A percentile compares a stretch with the other conserved stretches of the same genome.
Evolutionary conservation across 2,329 filamentous ascomycete species (phyloP).

Genomic region (Pseudogymnoascus sp.): DNA sequence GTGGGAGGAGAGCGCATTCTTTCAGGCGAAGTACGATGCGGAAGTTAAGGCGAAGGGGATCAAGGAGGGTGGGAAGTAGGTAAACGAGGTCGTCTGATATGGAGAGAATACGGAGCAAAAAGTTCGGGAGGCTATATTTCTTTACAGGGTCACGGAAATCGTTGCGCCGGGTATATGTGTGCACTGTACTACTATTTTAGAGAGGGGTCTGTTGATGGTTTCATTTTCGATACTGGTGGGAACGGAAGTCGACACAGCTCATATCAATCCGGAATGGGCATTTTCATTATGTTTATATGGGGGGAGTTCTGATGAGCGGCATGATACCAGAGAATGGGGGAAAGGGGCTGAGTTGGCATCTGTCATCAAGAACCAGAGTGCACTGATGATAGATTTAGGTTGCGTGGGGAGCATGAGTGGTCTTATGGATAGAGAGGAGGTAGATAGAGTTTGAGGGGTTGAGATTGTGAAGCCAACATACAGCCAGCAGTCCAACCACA

Average conservation of each 20-base stretch:
- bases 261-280: background rate
- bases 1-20: constrained; percentile 18
- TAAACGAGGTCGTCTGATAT: background rate
- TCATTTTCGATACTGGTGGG: background rate
- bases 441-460: background rate
- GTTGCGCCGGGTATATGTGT: background rate
- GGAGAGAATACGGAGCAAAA: background rate
- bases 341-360: too few relatives aligned
- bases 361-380: too few relatives aligned
- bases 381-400: too few relatives aligned
- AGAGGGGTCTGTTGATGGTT: constrained; percentile 1
- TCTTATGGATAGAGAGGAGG: background rate
- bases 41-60: constrained; percentile 4
- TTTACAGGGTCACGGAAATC: constrained; percentile 3
- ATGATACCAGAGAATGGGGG: constrained; percentile 4
- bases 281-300: constrained; percentile 9
- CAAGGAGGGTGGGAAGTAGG: background rate
- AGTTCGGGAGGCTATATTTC: constrained; percentile 1
- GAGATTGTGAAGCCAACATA: background rate
- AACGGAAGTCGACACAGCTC: constrained; percentile 6
- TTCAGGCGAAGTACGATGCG: constrained; percentile 2
- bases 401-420: background rate
- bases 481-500: background rate
- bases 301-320: constrained; percentile 1
- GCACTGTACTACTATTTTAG: constrained; percentile 4